phyloP scores from a whole-genome alignment of 768 basidiomycete genomes.

The Cyathus striatus region DNA sequence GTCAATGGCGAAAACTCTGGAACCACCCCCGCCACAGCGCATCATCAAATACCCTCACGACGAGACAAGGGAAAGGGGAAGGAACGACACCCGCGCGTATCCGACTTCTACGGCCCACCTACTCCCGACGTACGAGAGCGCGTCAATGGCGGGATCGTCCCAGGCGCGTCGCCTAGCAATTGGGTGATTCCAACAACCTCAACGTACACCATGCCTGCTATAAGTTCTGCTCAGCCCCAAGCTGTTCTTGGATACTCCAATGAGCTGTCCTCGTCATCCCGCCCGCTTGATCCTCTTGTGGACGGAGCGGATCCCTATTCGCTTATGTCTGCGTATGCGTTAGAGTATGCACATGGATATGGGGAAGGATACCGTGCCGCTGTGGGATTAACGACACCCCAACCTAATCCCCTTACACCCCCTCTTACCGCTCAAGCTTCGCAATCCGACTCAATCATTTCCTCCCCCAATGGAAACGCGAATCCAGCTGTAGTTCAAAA shows the following conservation, averaged over 20 bases:
- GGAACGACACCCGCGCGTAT: slow-evolving; percentile 6
- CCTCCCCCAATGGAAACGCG: too few species aligned
- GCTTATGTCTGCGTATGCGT: slow-evolving; percentile 14
- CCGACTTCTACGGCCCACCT: slow-evolving; percentile 3
- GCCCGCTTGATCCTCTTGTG: slow-evolving; percentile 6
- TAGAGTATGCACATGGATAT: slow-evolving; percentile 19
- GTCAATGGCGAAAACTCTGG: slow-evolving; percentile 1
- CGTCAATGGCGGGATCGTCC: slow-evolving; percentile 16
- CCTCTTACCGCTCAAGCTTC: neutral
- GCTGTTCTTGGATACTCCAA: neutral
- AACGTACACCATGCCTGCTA: neutral
- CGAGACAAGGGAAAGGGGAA: slow-evolving; percentile 9
- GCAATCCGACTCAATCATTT: neutral
- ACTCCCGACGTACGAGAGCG: slow-evolving; percentile 3
- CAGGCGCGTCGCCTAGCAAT: slow-evolving; percentile 23
- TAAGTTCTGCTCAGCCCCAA: neutral
- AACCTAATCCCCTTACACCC: neutral
- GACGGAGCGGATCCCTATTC: slow-evolving; percentile 16
- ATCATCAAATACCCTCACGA: too few species aligned
- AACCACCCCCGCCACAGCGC: too few species aligned
- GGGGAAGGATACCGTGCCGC: slow-evolving; percentile 14
- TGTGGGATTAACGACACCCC: slow-evolving; percentile 1
- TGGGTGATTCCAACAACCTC: slow-evolving; percentile 6
- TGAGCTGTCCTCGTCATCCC: neutral
- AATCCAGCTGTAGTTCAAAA: too few species aligned